phyloP scores from a whole-genome alignment of 306 rosid species.

The Cyamopsis tetragonoloba region DNA sequence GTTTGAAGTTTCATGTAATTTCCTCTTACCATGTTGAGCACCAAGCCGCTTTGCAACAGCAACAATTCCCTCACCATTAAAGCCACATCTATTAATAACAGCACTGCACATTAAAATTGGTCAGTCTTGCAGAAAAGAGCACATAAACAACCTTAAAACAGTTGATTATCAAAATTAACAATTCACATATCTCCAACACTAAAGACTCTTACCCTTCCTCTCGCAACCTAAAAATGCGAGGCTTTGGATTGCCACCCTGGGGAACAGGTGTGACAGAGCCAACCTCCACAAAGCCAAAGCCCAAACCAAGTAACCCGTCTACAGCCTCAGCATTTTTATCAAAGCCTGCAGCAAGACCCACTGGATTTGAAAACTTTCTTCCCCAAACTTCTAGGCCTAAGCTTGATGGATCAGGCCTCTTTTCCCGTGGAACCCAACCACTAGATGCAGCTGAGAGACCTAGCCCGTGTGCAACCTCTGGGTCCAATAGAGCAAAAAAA shows the following conservation, averaged over 20 bases:
- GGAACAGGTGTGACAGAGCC: constrained; percentile 97
- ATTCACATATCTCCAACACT: neutral
- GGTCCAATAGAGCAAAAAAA: constrained; percentile 83
- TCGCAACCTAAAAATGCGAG: constrained; percentile 82
- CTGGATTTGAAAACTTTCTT: constrained; percentile 90
- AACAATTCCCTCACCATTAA: constrained; percentile 79
- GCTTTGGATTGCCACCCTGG: constrained; percentile 94
- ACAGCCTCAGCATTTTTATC: constrained; percentile 95
- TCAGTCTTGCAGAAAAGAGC: neutral
- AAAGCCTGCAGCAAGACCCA: constrained; percentile 99
- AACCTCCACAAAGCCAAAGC: constrained; percentile 96
- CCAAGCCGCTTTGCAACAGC: constrained; percentile 79
- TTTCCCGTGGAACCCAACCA: constrained; percentile 97
- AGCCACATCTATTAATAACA: constrained; percentile 76
- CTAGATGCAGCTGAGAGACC: constrained; percentile 92
- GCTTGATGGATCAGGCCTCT: constrained; percentile 70
- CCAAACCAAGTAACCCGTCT: constrained; percentile 86
- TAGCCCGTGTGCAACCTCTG: constrained; percentile 80
- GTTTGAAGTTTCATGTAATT: constrained; percentile 63
- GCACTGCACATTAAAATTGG: constrained; percentile 45
- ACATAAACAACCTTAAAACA: neutral
- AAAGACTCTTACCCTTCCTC: constrained; percentile 73
- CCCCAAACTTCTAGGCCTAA: constrained; percentile 95
- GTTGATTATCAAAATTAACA: neutral
- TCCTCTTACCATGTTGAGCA: constrained; percentile 79